phyloP scores from a whole-genome alignment of 805 yeast species.

The Pichia pseudocactophila region DNA sequence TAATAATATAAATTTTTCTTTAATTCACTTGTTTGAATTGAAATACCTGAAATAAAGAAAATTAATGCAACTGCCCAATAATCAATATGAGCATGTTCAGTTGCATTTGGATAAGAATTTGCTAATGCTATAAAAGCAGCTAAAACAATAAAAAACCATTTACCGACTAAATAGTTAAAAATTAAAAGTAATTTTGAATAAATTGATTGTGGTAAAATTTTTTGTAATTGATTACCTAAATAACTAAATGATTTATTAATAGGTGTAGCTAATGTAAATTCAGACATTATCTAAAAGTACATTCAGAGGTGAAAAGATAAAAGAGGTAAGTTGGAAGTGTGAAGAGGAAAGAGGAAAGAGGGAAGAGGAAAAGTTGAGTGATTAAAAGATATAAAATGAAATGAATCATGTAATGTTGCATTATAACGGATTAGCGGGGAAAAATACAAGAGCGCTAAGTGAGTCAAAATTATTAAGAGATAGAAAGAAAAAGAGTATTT shows the following conservation, averaged over 20 bases:
- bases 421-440: too few relatives aligned
- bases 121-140: conserved; percentile 72
- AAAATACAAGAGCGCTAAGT: too few relatives aligned
- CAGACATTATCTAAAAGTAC: too few relatives aligned
- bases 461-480: too few relatives aligned
- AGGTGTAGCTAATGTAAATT: conserved; percentile 4
- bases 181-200: background rate
- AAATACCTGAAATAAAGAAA: conserved; percentile 71
- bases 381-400: too few relatives aligned
- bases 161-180: conserved; percentile 20
- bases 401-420: too few relatives aligned
- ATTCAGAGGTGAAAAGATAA: too few relatives aligned
- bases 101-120: conserved; percentile 69
- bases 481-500: too few relatives aligned
- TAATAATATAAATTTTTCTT: conserved; percentile 59
- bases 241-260: background rate
- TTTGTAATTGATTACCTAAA: background rate
- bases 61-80: conserved; percentile 85
- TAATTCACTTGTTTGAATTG: conserved; percentile 60
- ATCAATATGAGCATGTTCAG: conserved; percentile 75
- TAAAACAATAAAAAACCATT: conserved; percentile 71
- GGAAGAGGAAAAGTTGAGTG: too few relatives aligned
- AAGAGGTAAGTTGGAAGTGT: too few relatives aligned
- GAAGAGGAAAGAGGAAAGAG: too few relatives aligned
- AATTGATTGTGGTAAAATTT: conserved; percentile 2